Conservation (phyloP, 805 yeast species). For the Metschnikowia lochheadii region DNA sequence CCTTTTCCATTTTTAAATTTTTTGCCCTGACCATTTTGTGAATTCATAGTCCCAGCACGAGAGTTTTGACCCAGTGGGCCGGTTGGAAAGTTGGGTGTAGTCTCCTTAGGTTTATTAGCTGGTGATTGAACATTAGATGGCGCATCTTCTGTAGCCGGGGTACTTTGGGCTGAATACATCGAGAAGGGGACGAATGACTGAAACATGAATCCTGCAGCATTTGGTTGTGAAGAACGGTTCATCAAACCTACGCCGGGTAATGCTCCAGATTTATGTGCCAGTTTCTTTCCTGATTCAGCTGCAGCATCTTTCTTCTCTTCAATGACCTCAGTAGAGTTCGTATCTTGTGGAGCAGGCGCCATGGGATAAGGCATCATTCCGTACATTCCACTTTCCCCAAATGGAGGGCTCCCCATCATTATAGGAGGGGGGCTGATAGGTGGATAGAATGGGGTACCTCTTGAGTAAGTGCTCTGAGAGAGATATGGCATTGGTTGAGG, state of each 20-base stretch:
- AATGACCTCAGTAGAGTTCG: slow-evolving; percentile 9
- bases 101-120: neutral
- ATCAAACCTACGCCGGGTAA: slow-evolving; percentile 34
- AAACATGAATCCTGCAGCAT: slow-evolving; percentile 38
- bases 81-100: neutral
- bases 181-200: slow-evolving; percentile 50
- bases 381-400: slow-evolving; percentile 35
- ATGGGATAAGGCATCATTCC: slow-evolving; percentile 26
- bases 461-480: slow-evolving; percentile 30
- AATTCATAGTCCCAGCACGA: slow-evolving; percentile 1
- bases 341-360: slow-evolving; percentile 9
- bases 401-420: slow-evolving; percentile 34
- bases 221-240: slow-evolving; percentile 21
- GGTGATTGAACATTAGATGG: neutral
- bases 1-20: slow-evolving; percentile 13
- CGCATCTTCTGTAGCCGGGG: slow-evolving; percentile 7
- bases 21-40: slow-evolving; percentile 8
- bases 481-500: slow-evolving; percentile 14
- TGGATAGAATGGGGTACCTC: slow-evolving; percentile 30
- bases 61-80: neutral
- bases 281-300: slow-evolving; percentile 7
- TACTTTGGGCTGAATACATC: slow-evolving; percentile 22
- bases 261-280: slow-evolving; percentile 11
- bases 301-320: slow-evolving; percentile 3
- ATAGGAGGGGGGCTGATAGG: slow-evolving; percentile 38